A percentile compares a stretch with the other conserved stretches of the same genome.
Evolutionary conservation across 495 filamentous ascomycete genomes (phyloP).

Genomic region (Penicillium tannophilum): DNA sequence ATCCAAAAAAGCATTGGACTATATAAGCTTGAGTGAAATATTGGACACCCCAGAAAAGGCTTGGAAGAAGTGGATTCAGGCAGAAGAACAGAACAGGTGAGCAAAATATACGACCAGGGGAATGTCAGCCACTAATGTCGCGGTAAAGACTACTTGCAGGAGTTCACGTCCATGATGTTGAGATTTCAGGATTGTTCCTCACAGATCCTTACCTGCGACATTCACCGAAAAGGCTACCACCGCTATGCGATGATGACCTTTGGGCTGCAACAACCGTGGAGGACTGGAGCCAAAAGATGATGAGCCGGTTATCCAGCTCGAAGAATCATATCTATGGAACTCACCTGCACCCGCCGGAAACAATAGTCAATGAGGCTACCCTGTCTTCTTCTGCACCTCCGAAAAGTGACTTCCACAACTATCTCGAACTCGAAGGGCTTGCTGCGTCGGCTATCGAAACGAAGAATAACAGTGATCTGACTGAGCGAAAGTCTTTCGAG

Average conservation of each 20-base stretch:
- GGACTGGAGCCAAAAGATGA: constrained; percentile 12
- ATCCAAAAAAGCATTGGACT: not conserved
- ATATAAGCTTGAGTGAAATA: not conserved
- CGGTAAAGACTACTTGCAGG: constrained; percentile 13
- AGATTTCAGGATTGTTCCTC: constrained; percentile 36
- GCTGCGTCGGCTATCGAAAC: constrained; percentile 5
- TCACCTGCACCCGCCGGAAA: not conserved
- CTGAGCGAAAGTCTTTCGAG: constrained; percentile 5
- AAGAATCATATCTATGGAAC: not conserved
- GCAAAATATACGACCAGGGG: not conserved
- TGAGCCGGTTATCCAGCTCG: not conserved
- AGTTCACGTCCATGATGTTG: constrained; percentile 31
- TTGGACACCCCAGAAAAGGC: constrained; percentile 15
- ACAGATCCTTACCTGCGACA: constrained; percentile 30
- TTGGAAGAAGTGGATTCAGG: constrained; percentile 22
- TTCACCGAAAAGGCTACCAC: constrained; percentile 6
- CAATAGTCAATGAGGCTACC: not conserved
- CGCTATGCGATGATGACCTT: constrained; percentile 20
- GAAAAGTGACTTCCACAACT: constrained; percentile 8
- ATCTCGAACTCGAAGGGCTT: constrained; percentile 11
- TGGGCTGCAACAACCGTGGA: constrained; percentile 25
- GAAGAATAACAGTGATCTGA: not conserved
- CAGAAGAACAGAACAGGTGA: constrained; percentile 25
- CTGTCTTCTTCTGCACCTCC: not conserved
- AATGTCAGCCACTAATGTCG: constrained; percentile 1